Conservation (phyloP, 805 yeast species). For the Pichia heedii region DNA sequence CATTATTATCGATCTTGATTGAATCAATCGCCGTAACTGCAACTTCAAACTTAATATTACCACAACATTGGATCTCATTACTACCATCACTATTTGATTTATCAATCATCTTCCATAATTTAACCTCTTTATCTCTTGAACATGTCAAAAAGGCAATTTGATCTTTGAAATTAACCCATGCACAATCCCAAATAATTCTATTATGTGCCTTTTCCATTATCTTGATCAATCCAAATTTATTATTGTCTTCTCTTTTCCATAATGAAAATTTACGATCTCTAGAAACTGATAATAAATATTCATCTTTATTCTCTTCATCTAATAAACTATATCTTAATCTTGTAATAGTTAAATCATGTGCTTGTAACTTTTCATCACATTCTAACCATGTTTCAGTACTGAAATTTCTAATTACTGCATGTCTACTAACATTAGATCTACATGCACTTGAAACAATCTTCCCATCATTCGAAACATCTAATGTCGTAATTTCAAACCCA, state of each 20-base stretch:
- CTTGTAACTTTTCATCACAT: conserved; percentile 51
- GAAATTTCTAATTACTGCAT: conserved; percentile 79
- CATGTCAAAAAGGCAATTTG: conserved; percentile 59
- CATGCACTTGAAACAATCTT: conserved; percentile 80
- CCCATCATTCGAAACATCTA: conserved; percentile 61
- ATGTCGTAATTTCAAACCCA: conserved; percentile 84
- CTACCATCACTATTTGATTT: too few relatives aligned
- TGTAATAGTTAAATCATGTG: conserved; percentile 82
- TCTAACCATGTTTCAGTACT: conserved; percentile 49
- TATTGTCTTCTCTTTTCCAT: conserved; percentile 43
- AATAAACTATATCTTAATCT: conserved; percentile 62
- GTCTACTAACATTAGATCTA: conserved; percentile 71
- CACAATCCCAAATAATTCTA: conserved; percentile 92
- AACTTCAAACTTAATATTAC: conserved; percentile 34
- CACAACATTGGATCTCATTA: conserved; percentile 26
- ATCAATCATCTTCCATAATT: conserved; percentile 52
- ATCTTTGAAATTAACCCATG: conserved; percentile 63
- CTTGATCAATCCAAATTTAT: conserved; percentile 20
- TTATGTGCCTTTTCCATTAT: conserved; percentile 66
- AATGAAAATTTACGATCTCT: conserved; percentile 82
- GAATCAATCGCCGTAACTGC: conserved; percentile 67
- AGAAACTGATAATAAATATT: conserved; percentile 57
- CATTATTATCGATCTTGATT: conserved; percentile 25
- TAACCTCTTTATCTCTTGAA: conserved; percentile 73
- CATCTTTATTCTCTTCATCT: conserved; percentile 37